A percentile compares a stretch with the other conserved stretches of the same genome.
These are phyloP conservation scores for Amphirosellinia nigrospora DNA, from an alignment of 495 filamentous ascomycete genomes.

Conservation along the genomic window DNA sequence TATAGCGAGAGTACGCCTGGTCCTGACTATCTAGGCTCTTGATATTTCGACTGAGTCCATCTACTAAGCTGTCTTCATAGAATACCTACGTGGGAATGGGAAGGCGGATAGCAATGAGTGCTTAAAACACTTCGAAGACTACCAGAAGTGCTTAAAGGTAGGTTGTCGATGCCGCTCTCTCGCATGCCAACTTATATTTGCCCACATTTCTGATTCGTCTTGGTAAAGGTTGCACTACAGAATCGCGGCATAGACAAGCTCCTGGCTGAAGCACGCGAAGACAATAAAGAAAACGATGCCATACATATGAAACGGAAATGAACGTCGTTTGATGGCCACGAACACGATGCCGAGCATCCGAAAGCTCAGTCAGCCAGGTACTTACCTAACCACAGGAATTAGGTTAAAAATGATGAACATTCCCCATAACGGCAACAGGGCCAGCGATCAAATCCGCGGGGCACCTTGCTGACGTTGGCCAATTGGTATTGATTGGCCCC, in stretches of 20 bases:
- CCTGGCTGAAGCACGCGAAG: slow-evolving; percentile 82
- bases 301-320: slow-evolving; percentile 67
- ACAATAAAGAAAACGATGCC: slow-evolving; percentile 79
- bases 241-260: slow-evolving; percentile 85
- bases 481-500: neutral
- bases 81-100: slow-evolving; percentile 83
- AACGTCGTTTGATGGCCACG: slow-evolving; percentile 8
- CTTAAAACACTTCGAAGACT: slow-evolving; percentile 80
- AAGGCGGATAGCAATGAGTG: slow-evolving; percentile 77
- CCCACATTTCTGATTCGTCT: slow-evolving; percentile 13
- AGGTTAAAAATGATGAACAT: slow-evolving; percentile 1
- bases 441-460: neutral
- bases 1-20: slow-evolving; percentile 84
- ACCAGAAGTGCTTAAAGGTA: slow-evolving; percentile 81
- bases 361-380: neutral
- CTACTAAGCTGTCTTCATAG: slow-evolving; percentile 49
- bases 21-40: neutral
- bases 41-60: slow-evolving; percentile 24
- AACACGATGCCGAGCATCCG: slow-evolving; percentile 30
- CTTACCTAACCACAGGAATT: no score
- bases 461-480: slow-evolving; percentile 5
- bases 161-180: slow-evolving; percentile 33
- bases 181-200: neutral
- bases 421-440: slow-evolving; percentile 6
- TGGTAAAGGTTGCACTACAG: slow-evolving; percentile 73